A percentile compares a stretch with the other conserved stretches of the same genome.
phyloP scores from a whole-genome alignment of 768 basidiomycete species.

The Xanthoconium stramineum region DNA sequence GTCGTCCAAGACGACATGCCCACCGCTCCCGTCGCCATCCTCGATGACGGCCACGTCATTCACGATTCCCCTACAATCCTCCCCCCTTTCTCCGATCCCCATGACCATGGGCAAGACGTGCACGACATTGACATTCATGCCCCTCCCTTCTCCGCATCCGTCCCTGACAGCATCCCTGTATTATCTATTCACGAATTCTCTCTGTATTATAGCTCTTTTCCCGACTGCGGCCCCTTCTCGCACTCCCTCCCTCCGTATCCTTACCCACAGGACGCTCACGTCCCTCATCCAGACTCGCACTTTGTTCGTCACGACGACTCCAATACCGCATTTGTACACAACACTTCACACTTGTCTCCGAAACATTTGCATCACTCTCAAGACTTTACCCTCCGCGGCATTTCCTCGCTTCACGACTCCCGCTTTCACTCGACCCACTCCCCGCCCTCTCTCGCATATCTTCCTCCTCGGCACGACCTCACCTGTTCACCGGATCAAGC shows the following conservation, averaged over 20 bases:
- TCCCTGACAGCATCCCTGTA: slow-evolving; percentile 27
- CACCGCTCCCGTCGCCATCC: slow-evolving; percentile 16
- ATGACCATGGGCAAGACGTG: slow-evolving; percentile 26
- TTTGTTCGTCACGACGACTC: slow-evolving; percentile 25
- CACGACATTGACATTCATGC: slow-evolving; percentile 34
- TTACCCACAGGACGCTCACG: slow-evolving; percentile 28
- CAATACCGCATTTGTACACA: slow-evolving; percentile 15
- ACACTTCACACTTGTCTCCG: slow-evolving; percentile 24
- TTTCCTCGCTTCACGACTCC: slow-evolving; percentile 24
- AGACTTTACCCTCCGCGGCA: slow-evolving; percentile 17
- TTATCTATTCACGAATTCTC: slow-evolving; percentile 31
- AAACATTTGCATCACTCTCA: slow-evolving; percentile 29
- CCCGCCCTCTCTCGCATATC: slow-evolving; percentile 22
- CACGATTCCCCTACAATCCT: slow-evolving; percentile 12
- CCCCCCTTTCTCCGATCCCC: slow-evolving; percentile 21
- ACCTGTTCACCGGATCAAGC: slow-evolving; percentile 17
- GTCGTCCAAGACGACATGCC: slow-evolving; percentile 18
- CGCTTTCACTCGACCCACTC: slow-evolving; percentile 29
- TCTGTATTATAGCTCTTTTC: slow-evolving; percentile 34
- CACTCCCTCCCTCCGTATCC: slow-evolving; percentile 20
- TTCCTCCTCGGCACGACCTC: slow-evolving; percentile 27
- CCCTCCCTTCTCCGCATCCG: slow-evolving; percentile 17
- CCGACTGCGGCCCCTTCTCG: slow-evolving; percentile 23
- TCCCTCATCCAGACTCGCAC: slow-evolving; percentile 27
- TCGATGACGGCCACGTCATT: slow-evolving; percentile 21